These are phyloP conservation scores for Hibiscus mutabilis DNA, from an alignment of 345 rosid species.

Conservation along the genomic window DNA sequence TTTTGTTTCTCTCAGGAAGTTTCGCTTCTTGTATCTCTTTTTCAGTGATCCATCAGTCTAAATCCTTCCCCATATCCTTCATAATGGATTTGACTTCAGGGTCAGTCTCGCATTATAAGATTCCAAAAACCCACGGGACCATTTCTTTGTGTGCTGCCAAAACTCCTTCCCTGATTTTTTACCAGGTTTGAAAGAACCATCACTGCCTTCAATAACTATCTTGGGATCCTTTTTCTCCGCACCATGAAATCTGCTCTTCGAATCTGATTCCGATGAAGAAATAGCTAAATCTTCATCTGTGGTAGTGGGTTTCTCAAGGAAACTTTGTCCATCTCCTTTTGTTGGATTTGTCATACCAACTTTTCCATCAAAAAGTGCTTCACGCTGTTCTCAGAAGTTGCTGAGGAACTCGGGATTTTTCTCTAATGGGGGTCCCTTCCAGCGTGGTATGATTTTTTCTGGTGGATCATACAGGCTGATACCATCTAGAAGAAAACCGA, in stretches of 20 bases:
- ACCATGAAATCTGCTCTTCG: constrained; percentile 14
- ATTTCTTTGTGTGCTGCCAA: constrained; percentile 92
- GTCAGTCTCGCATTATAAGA: constrained; percentile 75
- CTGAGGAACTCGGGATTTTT: constrained; percentile 52
- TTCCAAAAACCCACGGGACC: constrained; percentile 80
- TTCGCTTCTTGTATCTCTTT: constrained; percentile 78
- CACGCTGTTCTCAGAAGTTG: constrained; percentile 41
- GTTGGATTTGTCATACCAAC: constrained; percentile 27
- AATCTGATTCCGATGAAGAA: constrained; percentile 31
- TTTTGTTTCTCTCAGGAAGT: constrained; percentile 51
- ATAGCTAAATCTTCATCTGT: constrained; percentile 20
- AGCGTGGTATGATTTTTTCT: constrained; percentile 75
- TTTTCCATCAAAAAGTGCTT: constrained; percentile 37
- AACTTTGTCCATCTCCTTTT: constrained; percentile 33
- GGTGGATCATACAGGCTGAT: constrained; percentile 73
- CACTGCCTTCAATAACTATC: constrained; percentile 75
- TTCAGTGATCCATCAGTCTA: constrained; percentile 91
- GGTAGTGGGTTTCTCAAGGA: constrained; percentile 28
- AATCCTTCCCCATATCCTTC: constrained; percentile 86
- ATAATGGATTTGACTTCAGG: constrained; percentile 73
- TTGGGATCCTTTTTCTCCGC: constrained; percentile 36
- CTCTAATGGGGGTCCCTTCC: constrained; percentile 68
- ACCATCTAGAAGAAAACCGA: constrained; percentile 51
- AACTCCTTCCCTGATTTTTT: constrained; percentile 78
- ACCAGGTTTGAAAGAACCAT: constrained; percentile 75